Conservation (phyloP, 805 yeast species). For the Brettanomyces sp. region DNA sequence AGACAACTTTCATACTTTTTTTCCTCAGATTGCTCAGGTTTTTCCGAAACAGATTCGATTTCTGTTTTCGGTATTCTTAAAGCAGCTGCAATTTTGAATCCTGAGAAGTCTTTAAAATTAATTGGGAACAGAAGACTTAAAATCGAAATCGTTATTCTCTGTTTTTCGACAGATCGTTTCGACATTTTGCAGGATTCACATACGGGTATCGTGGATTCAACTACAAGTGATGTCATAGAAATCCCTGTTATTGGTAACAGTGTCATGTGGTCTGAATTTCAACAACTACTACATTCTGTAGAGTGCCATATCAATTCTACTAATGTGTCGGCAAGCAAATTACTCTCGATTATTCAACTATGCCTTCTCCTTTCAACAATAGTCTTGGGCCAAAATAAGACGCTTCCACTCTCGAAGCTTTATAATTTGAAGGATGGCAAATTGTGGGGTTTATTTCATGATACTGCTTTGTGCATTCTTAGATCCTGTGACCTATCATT, state of each 20-base stretch:
- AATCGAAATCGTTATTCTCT: not conserved
- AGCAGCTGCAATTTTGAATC: slow-evolving; percentile 33
- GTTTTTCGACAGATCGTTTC: not conserved
- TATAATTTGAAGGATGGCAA: slow-evolving; percentile 17
- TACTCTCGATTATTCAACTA: not conserved
- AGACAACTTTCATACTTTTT: slow-evolving; percentile 27
- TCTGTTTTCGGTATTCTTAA: slow-evolving; percentile 33
- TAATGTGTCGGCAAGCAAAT: not conserved
- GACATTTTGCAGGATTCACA: not conserved
- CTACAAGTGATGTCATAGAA: no score
- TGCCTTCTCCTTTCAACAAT: slow-evolving; percentile 32
- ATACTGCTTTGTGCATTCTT: slow-evolving; percentile 35
- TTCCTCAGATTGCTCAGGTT: slow-evolving; percentile 5
- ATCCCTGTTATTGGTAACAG: not conserved
- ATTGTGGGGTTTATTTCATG: slow-evolving; percentile 35
- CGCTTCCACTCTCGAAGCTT: slow-evolving; percentile 10
- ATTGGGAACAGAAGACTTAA: slow-evolving; percentile 22
- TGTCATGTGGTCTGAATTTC: not conserved
- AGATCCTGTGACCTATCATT: slow-evolving; percentile 39
- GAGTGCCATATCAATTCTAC: not conserved
- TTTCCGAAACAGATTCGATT: slow-evolving; percentile 15
- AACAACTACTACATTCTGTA: not conserved
- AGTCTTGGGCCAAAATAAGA: slow-evolving; percentile 9
- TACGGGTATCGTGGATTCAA: no score
- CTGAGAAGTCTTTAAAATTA: slow-evolving; percentile 30